Conservation (phyloP, 768 basidiomycete species). For the Lentinula edodes region DNA sequence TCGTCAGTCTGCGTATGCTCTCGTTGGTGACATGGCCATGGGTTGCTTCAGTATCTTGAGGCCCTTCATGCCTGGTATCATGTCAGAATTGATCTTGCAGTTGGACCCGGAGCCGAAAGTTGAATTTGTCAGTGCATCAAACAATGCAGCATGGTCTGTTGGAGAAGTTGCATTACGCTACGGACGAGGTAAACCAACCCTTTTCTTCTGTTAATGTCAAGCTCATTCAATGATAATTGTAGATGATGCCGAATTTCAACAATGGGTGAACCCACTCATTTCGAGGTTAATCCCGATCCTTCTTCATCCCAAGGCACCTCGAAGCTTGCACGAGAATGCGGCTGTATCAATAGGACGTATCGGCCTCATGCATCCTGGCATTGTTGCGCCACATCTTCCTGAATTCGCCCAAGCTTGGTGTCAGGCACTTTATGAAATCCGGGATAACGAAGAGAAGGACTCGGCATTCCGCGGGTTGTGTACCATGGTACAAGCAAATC, state of each 20-base stretch:
- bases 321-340: conserved; percentile 94
- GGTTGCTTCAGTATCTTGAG: conserved; percentile 85
- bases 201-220: conserved; percentile 13
- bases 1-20: conserved; percentile 94
- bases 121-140: conserved; percentile 94
- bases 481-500: conserved; percentile 91
- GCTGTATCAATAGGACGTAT: conserved; percentile 97
- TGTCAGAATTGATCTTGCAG: conserved; percentile 84
- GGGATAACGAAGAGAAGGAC: conserved; percentile 99
- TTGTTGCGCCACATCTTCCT: conserved; percentile 84
- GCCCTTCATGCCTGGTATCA: conserved; percentile 82
- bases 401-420: conserved; percentile 97
- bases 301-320: conserved; percentile 86
- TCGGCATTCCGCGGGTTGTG: conserved; percentile 98
- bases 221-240: conserved; percentile 6
- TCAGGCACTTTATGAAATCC: conserved; percentile 94
- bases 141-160: conserved; percentile 99
- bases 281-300: conserved; percentile 89
- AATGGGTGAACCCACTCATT: conserved; percentile 86
- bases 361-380: conserved; percentile 83
- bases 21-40: conserved; percentile 97
- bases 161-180: conserved; percentile 95
- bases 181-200: conserved; percentile 51
- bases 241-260: conserved; percentile 86
- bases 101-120: conserved; percentile 90